Evolutionary conservation across 176 grass and related monocot genomes (phyloP), one percentile per base, ranked within the genome.

Genomic region (Puya raimondii): DNA sequence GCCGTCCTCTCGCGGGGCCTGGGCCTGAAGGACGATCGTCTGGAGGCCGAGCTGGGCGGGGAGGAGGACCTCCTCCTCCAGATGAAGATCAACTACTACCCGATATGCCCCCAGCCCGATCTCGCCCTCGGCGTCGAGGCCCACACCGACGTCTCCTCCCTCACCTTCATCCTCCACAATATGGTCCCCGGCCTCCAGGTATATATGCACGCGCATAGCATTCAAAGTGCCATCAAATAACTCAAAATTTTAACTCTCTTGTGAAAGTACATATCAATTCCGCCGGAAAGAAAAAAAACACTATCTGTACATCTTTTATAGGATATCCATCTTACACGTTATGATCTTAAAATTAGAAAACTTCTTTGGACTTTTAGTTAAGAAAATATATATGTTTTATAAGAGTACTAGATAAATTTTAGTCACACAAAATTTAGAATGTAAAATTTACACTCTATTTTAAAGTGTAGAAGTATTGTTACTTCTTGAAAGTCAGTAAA

Each of bases 41-140:
- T 97, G 0, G 86, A 97, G 58, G 25, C 10, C 1, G 71, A 71
- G 21, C 84, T 96, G 16, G 47, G 51, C 10, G 71, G 81, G 2
- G 23, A 48, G 23, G 50, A 70, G 2, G 85, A 86, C 22, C 81
- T 96, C 17, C 65, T 85, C 2, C 80, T 97, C 47, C 87, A 97
- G 78, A 10, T 96, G 25, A 97, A 97, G 86, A 97, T 97, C 58
- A 97, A 97, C 74, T 97, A 97, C 82, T 97, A 97, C 82, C 93
- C 93, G 0, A 47, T 51, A 18, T 92, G 93, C 84, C 93, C 89
- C 33, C 93, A 84, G 81, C 93, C 93, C 1, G 81, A 92, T 63
- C 86, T 97, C 17, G 93, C 89, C 11, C 59, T 97, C 1, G 93
- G 86, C 59, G 93, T 92, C 4, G 89, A 97, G 77, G 84, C 89